Evolutionary conservation across 768 basidiomycete genomes (phyloP).

Genomic region (Leccinum rimulosum): DNA sequence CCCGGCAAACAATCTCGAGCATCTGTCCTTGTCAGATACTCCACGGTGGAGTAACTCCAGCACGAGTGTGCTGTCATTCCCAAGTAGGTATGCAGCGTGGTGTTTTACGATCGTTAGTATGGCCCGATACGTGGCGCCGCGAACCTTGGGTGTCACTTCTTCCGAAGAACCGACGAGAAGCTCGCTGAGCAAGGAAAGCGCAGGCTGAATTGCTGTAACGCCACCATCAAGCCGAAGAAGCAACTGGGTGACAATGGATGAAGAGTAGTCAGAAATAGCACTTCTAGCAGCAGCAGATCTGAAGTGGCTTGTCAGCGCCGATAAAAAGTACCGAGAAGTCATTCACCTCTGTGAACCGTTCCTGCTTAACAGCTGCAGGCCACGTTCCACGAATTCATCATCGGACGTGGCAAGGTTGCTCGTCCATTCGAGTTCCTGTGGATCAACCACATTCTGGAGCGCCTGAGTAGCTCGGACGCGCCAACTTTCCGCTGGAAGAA

Average conservation of each 20-base stretch:
- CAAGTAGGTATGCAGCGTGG: constrained; percentile 31
- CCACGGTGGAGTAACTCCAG: constrained; percentile 45
- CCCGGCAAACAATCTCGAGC: constrained; percentile 68
- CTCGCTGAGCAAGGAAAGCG: constrained; percentile 33
- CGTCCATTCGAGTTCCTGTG: constrained; percentile 53
- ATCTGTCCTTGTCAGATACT: constrained; percentile 52
- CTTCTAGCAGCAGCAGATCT: constrained; percentile 19
- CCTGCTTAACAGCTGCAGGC: constrained; percentile 44
- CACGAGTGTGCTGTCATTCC: constrained; percentile 31
- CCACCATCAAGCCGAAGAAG: constrained; percentile 4
- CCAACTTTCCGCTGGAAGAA: constrained; percentile 13
- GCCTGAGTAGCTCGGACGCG: constrained; percentile 27
- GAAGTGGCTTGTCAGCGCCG: constrained; percentile 5
- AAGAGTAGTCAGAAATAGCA: constrained; percentile 24
- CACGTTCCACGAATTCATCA: constrained; percentile 40
- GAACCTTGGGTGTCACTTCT: constrained; percentile 47
- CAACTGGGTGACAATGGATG: constrained; percentile 14
- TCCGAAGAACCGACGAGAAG: constrained; percentile 45
- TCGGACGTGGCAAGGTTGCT: constrained; percentile 45
- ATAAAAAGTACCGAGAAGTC: not conserved
- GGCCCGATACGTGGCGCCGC: constrained; percentile 41
- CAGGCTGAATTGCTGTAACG: constrained; percentile 30
- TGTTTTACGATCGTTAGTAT: constrained; percentile 44
- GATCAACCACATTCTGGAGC: constrained; percentile 41
- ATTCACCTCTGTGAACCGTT: constrained; percentile 41